Evolutionary conservation across 1,284 basidiomycete genomes (phyloP).

Genomic region (Naganishia sp.): DNA sequence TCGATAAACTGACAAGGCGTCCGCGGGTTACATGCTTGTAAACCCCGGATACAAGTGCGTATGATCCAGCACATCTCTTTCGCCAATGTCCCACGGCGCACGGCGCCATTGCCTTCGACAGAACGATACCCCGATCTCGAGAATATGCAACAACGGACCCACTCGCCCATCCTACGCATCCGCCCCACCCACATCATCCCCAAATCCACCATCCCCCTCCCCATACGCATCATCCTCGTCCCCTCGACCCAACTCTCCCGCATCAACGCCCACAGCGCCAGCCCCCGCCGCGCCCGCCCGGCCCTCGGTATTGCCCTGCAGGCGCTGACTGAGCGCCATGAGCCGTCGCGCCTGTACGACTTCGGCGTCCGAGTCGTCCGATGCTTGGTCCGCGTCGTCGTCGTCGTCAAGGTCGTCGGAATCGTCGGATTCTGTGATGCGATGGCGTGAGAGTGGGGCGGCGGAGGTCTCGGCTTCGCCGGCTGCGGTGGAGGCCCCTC

Average conservation of each 20-base stretch:
- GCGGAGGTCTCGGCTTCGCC: not conserved
- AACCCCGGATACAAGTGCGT: too few species aligned
- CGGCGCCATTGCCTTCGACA: too few species aligned
- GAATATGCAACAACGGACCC: too few species aligned
- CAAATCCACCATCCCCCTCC: slow-evolving; percentile 17
- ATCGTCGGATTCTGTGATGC: slow-evolving; percentile 2
- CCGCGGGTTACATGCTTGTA: too few species aligned
- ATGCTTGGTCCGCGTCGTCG: not conserved
- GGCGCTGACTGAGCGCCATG: slow-evolving; percentile 34
- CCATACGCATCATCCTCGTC: slow-evolving; percentile 29
- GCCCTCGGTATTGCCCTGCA: slow-evolving; percentile 27
- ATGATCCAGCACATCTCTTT: too few species aligned
- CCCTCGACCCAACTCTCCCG: slow-evolving; percentile 13
- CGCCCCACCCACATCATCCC: slow-evolving; percentile 27
- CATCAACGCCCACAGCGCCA: not conserved
- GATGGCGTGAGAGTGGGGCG: not conserved
- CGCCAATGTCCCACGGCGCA: too few species aligned
- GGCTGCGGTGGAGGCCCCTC: slow-evolving; percentile 11
- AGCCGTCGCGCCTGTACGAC: slow-evolving; percentile 31
- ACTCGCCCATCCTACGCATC: not conserved
- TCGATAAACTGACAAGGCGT: too few species aligned
- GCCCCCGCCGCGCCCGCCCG: slow-evolving; percentile 13
- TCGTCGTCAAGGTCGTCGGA: slow-evolving; percentile 14
- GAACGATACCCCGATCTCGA: too few species aligned
- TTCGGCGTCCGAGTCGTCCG: slow-evolving; percentile 23